Evolutionary conservation across 371 early-diverging fungal species (phyloP), one percentile per base, ranked within the genome.

Genomic region (Umbelopsis sp.): DNA sequence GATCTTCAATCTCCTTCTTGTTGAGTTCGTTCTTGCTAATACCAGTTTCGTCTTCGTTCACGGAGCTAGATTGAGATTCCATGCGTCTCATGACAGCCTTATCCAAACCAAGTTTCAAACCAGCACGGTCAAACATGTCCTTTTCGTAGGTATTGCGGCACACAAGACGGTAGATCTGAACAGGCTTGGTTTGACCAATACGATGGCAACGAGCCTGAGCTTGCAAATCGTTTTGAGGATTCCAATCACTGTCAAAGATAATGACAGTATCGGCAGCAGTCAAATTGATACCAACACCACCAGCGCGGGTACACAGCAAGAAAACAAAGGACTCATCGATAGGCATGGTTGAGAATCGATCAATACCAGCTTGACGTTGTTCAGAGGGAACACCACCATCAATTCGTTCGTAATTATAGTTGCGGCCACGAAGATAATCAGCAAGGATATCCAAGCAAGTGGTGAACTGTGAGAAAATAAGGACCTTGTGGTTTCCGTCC

Each of bases 181-280:
- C 97, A 11, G 93, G 89, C 72, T 93, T 92, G 18, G 91, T 95
- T 80, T 99, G 97, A n/a, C 98, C 99, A 68, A 97, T 96, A 74
- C 97, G 90, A 80, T 97, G 96, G 67, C 93, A 94, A 68, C 98
- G 88, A 14, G 93, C 94, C 74, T 95, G 93, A 2, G 99, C 99
- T 80, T 99, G 97, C 66, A 97, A 75, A 79, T 99, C 99, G 76
- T 94, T 96, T 78, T 97, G 96, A 20, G 98, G 98, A 78, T 97
- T 99, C 96, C 96, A 97, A 74, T 99, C 98, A 68, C 93, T 92
- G 82, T 99, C 98, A 79, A 91, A 97, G 66, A 98, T 96, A 63
- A 97, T 93, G 66, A 96, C 95, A 0, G 97, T 97, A 76, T 97
- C 97, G 9, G 99, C 97, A 18, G 95, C 94, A 12, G 85, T 95